Evolutionary conservation across 306 rosid species (phyloP).

Genomic region (Dalbergia cochinchinensis): DNA sequence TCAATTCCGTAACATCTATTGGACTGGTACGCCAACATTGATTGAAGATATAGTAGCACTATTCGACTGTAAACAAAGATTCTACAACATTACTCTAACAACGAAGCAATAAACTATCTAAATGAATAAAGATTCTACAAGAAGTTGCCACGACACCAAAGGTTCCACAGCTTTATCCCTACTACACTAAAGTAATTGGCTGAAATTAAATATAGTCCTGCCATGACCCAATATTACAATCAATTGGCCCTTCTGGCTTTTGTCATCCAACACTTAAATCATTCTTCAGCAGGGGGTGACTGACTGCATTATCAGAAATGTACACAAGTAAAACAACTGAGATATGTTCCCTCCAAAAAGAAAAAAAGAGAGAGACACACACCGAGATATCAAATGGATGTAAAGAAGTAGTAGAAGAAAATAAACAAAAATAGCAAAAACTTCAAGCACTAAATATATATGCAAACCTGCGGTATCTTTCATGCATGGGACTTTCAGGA

Average conservation of each 20-base stretch:
- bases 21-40: background rate
- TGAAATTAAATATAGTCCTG: conserved; percentile 44
- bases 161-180: conserved; percentile 34
- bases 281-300: conserved; percentile 86
- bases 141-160: conserved; percentile 37
- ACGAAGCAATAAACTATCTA: conserved; percentile 40
- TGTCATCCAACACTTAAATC: conserved; percentile 47
- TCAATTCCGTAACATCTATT: background rate
- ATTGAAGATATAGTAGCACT: conserved; percentile 32
- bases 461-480: conserved; percentile 79
- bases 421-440: background rate
- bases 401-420: background rate
- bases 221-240: conserved; percentile 36
- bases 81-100: conserved; percentile 37
- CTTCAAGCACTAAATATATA: background rate
- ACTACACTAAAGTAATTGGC: conserved; percentile 34
- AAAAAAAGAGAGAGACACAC: too few relatives aligned
- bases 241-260: conserved; percentile 27
- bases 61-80: conserved; percentile 40
- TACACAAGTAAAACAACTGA: background rate
- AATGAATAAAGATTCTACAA: conserved; percentile 39
- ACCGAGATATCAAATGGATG: background rate
- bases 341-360: background rate
- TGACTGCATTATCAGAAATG: conserved; percentile 59
- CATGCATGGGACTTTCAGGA: conserved; percentile 83